phyloP scores from a whole-genome alignment of 225 moss, liverwort and hornwort genomes.

The Sphagnum tenellum region DNA sequence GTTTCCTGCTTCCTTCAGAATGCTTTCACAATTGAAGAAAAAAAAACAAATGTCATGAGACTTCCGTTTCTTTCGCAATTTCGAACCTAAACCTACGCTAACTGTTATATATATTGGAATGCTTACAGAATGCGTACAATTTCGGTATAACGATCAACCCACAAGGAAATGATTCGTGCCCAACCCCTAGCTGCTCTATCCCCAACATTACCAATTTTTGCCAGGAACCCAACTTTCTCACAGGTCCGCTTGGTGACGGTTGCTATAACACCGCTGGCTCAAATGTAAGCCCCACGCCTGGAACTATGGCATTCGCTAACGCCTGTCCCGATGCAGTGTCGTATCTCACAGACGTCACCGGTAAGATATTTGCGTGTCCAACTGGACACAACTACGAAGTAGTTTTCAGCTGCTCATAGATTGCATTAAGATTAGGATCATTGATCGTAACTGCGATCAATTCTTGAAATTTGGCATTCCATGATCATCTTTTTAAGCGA shows the following conservation, averaged over 20 bases:
- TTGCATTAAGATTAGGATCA: no score
- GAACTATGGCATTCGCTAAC: slow-evolving; percentile 14
- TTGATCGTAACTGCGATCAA: no score
- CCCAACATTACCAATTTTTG: slow-evolving; percentile 13
- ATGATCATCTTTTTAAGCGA: no score
- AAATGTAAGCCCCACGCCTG: not conserved
- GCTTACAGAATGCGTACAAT: slow-evolving; percentile 19
- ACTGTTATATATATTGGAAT: not conserved
- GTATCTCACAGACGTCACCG: slow-evolving; percentile 13
- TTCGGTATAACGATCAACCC: slow-evolving; percentile 9
- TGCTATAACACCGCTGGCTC: slow-evolving; percentile 32
- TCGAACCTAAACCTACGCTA: not conserved
- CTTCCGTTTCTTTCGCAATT: no score
- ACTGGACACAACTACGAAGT: slow-evolving; percentile 21
- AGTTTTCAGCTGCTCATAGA: slow-evolving; percentile 8
- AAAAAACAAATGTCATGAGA: not conserved
- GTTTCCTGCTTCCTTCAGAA: not conserved
- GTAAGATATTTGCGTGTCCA: slow-evolving; percentile 6
- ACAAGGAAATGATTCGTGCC: slow-evolving; percentile 6
- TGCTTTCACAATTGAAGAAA: not conserved
- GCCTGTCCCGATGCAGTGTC: slow-evolving; percentile 30
- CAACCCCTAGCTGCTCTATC: slow-evolving; percentile 8
- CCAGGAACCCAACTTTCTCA: slow-evolving; percentile 12
- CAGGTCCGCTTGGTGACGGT: slow-evolving; percentile 14
- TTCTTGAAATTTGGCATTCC: no score